Evolutionary conservation across 2,329 filamentous ascomycete genomes (phyloP).

Genomic region (Beauveria medogensis): DNA sequence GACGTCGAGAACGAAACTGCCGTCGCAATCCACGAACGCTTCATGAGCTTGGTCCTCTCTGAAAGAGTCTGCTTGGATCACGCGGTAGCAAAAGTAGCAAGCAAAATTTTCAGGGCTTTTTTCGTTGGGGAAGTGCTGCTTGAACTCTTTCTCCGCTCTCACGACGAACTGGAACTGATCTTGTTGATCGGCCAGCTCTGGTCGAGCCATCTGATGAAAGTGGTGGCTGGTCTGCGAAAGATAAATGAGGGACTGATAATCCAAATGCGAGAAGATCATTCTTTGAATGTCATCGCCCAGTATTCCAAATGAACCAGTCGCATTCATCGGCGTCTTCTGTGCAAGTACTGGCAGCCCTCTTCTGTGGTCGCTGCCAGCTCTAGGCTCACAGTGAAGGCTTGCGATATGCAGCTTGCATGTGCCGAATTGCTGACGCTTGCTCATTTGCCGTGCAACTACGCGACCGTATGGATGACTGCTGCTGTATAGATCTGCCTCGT

Average conservation of each 20-base stretch:
- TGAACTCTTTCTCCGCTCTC: not conserved
- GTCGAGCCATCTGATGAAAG: no score
- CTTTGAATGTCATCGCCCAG: not conserved
- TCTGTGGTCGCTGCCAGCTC: not conserved
- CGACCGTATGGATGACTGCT: not conserved
- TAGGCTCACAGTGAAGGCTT: not conserved
- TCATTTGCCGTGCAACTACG: not conserved
- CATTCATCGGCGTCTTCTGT: not conserved
- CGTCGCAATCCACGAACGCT: not conserved
- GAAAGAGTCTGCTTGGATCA: not conserved
- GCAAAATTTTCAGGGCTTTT: not conserved
- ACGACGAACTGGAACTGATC: no score
- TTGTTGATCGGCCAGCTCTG: no score
- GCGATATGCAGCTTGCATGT: not conserved
- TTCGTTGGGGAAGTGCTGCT: not conserved
- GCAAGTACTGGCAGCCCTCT: not conserved
- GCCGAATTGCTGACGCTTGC: not conserved
- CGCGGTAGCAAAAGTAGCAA: not conserved
- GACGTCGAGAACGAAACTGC: not conserved
- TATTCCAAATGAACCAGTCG: not conserved
- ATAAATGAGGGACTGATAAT: not conserved
- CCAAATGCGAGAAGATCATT: not conserved
- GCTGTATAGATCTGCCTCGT: not conserved
- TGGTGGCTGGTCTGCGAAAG: not conserved
- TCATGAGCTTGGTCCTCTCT: not conserved